These are phyloP conservation scores for Saussurea involucrata DNA, from an alignment of 129 eudicot genomes.

Conservation along the genomic window DNA sequence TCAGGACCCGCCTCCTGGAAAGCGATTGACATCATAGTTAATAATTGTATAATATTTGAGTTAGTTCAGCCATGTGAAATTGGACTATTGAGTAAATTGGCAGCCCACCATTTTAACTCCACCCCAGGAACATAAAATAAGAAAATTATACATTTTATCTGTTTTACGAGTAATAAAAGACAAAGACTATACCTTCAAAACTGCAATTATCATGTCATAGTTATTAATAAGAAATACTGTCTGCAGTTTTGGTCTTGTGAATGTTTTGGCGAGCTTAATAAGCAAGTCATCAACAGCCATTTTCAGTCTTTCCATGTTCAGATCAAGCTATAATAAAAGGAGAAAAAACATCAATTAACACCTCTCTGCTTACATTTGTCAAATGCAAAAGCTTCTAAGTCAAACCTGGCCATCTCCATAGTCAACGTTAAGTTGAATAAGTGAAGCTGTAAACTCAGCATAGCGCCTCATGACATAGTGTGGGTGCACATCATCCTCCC, in stretches of 20 bases:
- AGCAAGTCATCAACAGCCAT: constrained; percentile 93
- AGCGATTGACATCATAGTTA: neutral
- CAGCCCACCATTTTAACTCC: neutral
- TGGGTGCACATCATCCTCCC: constrained; percentile 99
- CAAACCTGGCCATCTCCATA: constrained; percentile 98
- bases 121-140: neutral
- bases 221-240: constrained; percentile 91
- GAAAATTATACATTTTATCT: neutral
- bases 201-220: constrained; percentile 97
- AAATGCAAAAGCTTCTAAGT: neutral
- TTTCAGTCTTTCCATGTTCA: constrained; percentile 88
- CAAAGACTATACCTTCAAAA: constrained; percentile 60
- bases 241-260: constrained; percentile 65
- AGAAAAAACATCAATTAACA: neutral
- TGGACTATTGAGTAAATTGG: neutral
- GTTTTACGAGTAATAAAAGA: neutral
- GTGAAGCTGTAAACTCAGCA: constrained; percentile 97
- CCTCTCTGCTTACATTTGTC: neutral
- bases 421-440: constrained; percentile 87
- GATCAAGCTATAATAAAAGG: constrained; percentile 54
- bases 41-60: neutral
- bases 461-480: constrained; percentile 98
- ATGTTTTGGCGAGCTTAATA: constrained; percentile 74
- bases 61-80: neutral
- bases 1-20: constrained; percentile 92